Evolutionary conservation across 2,329 filamentous ascomycete species (phyloP), one percentile per base, ranked within the genome.

Genomic region (Aspergillus proliferans): DNA sequence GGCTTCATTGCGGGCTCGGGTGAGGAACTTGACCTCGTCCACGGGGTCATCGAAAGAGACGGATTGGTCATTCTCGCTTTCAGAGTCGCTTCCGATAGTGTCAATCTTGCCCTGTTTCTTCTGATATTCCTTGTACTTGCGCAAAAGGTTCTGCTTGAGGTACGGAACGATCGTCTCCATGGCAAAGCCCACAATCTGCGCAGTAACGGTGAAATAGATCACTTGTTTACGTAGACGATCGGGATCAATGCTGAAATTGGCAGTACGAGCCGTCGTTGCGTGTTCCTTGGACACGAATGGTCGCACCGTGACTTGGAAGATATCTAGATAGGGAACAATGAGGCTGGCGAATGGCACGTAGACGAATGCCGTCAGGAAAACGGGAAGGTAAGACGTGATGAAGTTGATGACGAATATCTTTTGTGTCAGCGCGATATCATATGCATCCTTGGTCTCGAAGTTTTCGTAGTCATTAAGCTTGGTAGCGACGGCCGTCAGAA

Each of bases 341-440:
- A 90, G 71, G 54, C 85, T 83, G 15, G 89, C 92, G 61, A 97
- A 98, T 0, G 92, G 92, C 14, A 95, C 87, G 61, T 97, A 97
- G 55, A 97, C 85, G 61, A 97, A 97, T 1, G 91, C 88, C 0
- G 91, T 96, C 26, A 97, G 78, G 65, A 95, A 85, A 15, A 95
- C 83, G 1, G 89, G 87, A 48, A 95, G 83, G 66, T 96, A 97
- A 0, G 91, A 96, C 5, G 90, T 95, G 69, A 97, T 92, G 70
- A 97, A 96, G 74, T 97, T 95, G 59, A 97, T 81, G n/a, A 97
- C 84, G 62, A 98, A 97, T 45, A 95, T 86, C 74, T 98, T 98
- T 54, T 87, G 86, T 1, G 93, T 89, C 64, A 97, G 78, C 2
- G 91, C 87, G 21, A 85, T 83, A 54, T 95, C 83, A 61, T 96